Percentiles rank a stretch among this genome's conserved stretches.
Evolutionary conservation across 169 alveolate species (phyloP).

Genomic region (Plasmodium vinckei): DNA sequence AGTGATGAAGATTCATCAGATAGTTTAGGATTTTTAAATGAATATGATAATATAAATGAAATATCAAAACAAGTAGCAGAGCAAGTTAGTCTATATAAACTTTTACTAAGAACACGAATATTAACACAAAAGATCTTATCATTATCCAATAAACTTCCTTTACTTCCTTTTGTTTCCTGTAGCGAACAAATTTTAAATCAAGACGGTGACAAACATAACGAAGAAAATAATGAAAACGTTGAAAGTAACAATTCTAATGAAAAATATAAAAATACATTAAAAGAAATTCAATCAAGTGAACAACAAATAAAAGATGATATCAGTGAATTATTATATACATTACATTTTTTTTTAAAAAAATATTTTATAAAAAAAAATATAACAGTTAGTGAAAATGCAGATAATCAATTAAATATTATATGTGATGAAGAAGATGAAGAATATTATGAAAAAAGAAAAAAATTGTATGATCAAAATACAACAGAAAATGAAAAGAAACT

Average conservation of each 20-base stretch:
- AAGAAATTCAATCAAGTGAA: constrained; percentile 35
- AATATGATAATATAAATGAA: constrained; percentile 64
- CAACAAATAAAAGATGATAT: constrained; percentile 37
- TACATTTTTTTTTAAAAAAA: constrained; percentile 47
- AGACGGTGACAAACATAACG: not conserved
- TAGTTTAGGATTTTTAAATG: constrained; percentile 39
- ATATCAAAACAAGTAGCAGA: constrained; percentile 52
- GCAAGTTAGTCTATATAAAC: constrained; percentile 40
- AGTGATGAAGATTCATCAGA: constrained; percentile 5
- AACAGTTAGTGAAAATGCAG: constrained; percentile 27
- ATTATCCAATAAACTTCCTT: constrained; percentile 51
- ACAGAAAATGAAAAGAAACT: constrained; percentile 68
- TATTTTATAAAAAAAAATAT: constrained; percentile 41
- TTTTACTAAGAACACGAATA: constrained; percentile 66
- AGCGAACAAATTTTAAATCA: constrained; percentile 23
- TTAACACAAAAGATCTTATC: constrained; percentile 50
- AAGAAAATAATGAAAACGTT: not conserved
- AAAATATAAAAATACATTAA: not conserved
- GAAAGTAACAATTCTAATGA: constrained; percentile 11
- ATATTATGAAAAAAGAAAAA: constrained; percentile 49
- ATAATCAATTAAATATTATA: constrained; percentile 43
- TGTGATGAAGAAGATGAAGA: constrained; percentile 75
- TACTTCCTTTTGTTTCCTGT: constrained; percentile 41
- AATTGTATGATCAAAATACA: constrained; percentile 27
- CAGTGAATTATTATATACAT: constrained; percentile 23